Evolutionary conservation across 202 grass and related monocot genomes (phyloP).

Genomic region (Bolboschoenoplectus hybrid): DNA sequence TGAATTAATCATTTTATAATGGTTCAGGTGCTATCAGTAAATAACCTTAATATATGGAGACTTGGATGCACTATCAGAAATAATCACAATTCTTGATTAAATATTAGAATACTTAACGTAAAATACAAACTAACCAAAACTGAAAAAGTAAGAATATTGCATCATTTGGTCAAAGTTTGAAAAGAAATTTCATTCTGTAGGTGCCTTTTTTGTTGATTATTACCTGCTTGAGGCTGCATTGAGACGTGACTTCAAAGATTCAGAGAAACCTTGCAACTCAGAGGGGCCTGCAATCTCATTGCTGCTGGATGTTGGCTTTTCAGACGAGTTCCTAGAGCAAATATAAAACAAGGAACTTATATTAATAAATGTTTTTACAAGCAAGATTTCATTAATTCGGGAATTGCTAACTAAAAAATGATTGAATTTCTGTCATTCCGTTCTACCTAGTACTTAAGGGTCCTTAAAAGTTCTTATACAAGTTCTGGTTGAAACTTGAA

Average conservation of each 20-base stretch:
- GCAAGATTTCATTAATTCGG: constrained; percentile 6
- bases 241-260: constrained; percentile 80
- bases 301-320: constrained; percentile 60
- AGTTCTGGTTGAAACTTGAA: constrained; percentile 25
- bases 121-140: background rate
- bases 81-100: constrained; percentile 10
- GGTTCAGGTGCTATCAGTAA: background rate
- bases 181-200: constrained; percentile 15
- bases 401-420: background rate
- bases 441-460: background rate
- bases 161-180: constrained; percentile 32
- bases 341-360: constrained; percentile 46
- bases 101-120: constrained; percentile 6
- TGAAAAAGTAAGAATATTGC: background rate
- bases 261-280: constrained; percentile 82
- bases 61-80: background rate
- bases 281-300: constrained; percentile 73
- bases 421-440: background rate
- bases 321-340: constrained; percentile 52
- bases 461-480: background rate
- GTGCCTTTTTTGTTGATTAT: constrained; percentile 7
- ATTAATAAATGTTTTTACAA: background rate
- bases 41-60: constrained; percentile 10
- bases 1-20: constrained; percentile 26
- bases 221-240: constrained; percentile 93